Evolutionary conservation across 495 filamentous ascomycete species (phyloP).

Genomic region (Podospora fimiseda): DNA sequence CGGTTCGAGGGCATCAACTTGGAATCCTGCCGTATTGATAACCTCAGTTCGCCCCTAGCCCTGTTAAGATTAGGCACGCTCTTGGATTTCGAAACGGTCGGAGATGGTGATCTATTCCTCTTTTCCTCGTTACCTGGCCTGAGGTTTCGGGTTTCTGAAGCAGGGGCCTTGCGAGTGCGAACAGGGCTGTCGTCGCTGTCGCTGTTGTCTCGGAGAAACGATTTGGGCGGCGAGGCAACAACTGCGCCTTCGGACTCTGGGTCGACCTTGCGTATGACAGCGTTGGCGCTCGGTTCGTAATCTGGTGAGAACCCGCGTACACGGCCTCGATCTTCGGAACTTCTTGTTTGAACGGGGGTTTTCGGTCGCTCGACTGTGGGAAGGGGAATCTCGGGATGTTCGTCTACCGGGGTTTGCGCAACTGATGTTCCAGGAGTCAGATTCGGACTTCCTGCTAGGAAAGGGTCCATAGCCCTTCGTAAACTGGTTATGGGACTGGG

Average conservation of each 20-base stretch:
- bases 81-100: slow-evolving; percentile 29
- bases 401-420: slow-evolving; percentile 16
- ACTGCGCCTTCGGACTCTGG: slow-evolving; percentile 18
- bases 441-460: slow-evolving; percentile 43
- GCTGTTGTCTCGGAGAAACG: slow-evolving; percentile 34
- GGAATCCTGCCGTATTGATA: slow-evolving; percentile 13
- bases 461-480: slow-evolving; percentile 85
- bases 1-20: slow-evolving; percentile 12
- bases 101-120: slow-evolving; percentile 23
- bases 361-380: slow-evolving; percentile 4
- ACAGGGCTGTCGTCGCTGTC: slow-evolving; percentile 32
- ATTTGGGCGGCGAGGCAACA: slow-evolving; percentile 22
- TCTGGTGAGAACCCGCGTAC: slow-evolving; percentile 57
- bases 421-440: slow-evolving; percentile 5
- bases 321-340: slow-evolving; percentile 19
- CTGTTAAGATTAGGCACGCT: slow-evolving; percentile 26
- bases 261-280: slow-evolving; percentile 52
- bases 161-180: slow-evolving; percentile 13
- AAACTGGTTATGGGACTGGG: slow-evolving; percentile 82
- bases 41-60: slow-evolving; percentile 11
- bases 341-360: not conserved
- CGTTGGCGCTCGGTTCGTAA: slow-evolving; percentile 54
- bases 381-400: not conserved
- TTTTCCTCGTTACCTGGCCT: slow-evolving; percentile 17
- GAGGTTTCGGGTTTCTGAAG: slow-evolving; percentile 13